Evolutionary conservation across 768 basidiomycete genomes (phyloP).

Genomic region (Podaxis sp.): DNA sequence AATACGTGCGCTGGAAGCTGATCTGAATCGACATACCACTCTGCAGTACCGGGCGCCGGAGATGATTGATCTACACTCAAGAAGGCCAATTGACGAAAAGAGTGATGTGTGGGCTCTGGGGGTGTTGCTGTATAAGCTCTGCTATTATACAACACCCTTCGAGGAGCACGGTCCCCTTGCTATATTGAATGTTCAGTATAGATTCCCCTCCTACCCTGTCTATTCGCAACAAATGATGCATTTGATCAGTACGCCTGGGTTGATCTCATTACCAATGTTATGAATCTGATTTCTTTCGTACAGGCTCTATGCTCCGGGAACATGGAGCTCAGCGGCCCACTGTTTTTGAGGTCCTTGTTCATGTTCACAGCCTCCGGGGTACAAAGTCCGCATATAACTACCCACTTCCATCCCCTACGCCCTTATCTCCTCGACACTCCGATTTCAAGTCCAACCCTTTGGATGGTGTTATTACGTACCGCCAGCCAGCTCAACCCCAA

Average conservation of each 20-base stretch:
- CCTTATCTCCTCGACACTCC: slow-evolving; percentile 38
- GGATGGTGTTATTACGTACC: slow-evolving; percentile 13
- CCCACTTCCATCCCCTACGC: slow-evolving; percentile 47
- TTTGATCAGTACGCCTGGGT: slow-evolving; percentile 63
- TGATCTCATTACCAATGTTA: slow-evolving; percentile 3
- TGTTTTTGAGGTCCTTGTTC: slow-evolving; percentile 81
- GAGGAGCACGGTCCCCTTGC: slow-evolving; percentile 97
- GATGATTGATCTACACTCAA: slow-evolving; percentile 90
- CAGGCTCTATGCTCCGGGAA: slow-evolving; percentile 92
- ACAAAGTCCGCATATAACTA: slow-evolving; percentile 82
- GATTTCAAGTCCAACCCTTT: slow-evolving; percentile 27
- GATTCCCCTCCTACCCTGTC: slow-evolving; percentile 82
- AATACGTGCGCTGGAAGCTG: slow-evolving; percentile 82
- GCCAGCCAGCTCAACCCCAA: slow-evolving; percentile 3
- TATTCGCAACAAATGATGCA: slow-evolving; percentile 83
- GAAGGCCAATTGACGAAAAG: slow-evolving; percentile 87
- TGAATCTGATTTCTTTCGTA: slow-evolving; percentile 15
- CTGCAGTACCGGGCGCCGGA: slow-evolving; percentile 98
- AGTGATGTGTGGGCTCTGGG: slow-evolving; percentile 98
- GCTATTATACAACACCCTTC: slow-evolving; percentile 99
- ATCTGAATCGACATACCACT: slow-evolving; percentile 93
- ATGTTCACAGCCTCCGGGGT: slow-evolving; percentile 84
- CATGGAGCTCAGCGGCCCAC: slow-evolving; percentile 83
- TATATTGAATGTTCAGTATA: slow-evolving; percentile 95
- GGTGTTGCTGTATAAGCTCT: slow-evolving; percentile 95